Conservation (phyloP, 257 asterid species). For the Lycium ferocissimum region DNA sequence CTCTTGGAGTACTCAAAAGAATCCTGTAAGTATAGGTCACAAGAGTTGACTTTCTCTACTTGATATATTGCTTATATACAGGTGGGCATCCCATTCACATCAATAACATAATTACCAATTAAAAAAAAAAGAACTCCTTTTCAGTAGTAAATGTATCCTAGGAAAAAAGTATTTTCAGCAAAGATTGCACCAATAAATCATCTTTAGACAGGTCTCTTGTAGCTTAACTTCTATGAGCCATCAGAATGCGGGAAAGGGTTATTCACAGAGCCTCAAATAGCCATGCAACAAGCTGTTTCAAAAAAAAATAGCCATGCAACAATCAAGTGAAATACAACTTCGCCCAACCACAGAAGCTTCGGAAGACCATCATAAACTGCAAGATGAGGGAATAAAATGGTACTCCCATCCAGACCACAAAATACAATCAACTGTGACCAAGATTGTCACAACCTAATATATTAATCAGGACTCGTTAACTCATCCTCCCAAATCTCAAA, state of each 20-base stretch:
- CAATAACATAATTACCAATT: background rate
- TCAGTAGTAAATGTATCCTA: background rate
- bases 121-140: background rate
- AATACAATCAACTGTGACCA: background rate
- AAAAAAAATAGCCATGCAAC: background rate
- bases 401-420: background rate
- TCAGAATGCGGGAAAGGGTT: background rate
- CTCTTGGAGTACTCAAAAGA: background rate
- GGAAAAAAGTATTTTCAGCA: background rate
- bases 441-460: background rate
- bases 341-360: background rate
- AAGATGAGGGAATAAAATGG: background rate
- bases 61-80: background rate
- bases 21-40: background rate
- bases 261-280: constrained; percentile 7
- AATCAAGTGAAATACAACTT: background rate
- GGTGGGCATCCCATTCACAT: background rate
- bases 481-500: constrained; percentile 6
- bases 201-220: background rate
- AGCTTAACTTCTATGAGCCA: background rate
- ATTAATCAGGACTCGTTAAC: constrained; percentile 8
- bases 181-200: background rate
- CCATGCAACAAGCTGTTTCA: background rate
- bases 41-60: background rate
- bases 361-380: background rate